phyloP scores from a whole-genome alignment of 2,329 filamentous ascomycete species.

The Alternaria gaisen region DNA sequence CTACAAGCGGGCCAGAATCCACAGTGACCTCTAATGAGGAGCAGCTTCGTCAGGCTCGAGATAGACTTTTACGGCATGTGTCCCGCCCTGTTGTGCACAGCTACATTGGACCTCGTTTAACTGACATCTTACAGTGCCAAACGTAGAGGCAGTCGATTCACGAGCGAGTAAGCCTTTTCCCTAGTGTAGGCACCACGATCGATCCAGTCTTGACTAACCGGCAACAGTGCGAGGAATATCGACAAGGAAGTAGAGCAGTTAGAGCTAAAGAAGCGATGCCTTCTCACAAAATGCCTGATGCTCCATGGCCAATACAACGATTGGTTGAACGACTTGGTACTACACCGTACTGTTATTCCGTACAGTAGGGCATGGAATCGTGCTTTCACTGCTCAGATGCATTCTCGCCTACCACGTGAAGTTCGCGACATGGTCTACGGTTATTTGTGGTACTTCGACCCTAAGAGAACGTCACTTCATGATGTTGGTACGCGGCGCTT shows the following conservation, averaged over 20 bases:
- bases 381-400: too few relatives aligned
- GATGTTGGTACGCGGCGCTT: too few relatives aligned
- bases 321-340: slow-evolving; percentile 5
- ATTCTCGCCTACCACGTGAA: too few relatives aligned
- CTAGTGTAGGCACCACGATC: not conserved
- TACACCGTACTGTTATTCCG: slow-evolving; percentile 3
- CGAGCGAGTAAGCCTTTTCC: not conserved
- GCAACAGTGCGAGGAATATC: not conserved
- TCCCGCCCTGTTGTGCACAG: too few relatives aligned
- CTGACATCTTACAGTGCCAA: too few relatives aligned
- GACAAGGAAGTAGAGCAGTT: not conserved
- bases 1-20: not conserved
- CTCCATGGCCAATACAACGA: slow-evolving; percentile 2
- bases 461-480: too few relatives aligned
- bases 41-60: not conserved
- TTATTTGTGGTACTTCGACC: too few relatives aligned
- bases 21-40: not conserved
- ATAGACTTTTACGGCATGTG: not conserved
- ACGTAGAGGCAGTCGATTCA: too few relatives aligned
- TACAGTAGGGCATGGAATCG: not conserved
- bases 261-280: slow-evolving; percentile 1
- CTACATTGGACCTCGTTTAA: too few relatives aligned
- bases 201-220: not conserved
- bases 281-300: slow-evolving; percentile 9
- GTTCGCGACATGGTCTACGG: too few relatives aligned